Percentiles rank a stretch among this genome's conserved stretches.
These are phyloP conservation scores for Aspergillus intermedius DNA, from an alignment of 2,329 filamentous ascomycete species.

Conservation along the genomic window DNA sequence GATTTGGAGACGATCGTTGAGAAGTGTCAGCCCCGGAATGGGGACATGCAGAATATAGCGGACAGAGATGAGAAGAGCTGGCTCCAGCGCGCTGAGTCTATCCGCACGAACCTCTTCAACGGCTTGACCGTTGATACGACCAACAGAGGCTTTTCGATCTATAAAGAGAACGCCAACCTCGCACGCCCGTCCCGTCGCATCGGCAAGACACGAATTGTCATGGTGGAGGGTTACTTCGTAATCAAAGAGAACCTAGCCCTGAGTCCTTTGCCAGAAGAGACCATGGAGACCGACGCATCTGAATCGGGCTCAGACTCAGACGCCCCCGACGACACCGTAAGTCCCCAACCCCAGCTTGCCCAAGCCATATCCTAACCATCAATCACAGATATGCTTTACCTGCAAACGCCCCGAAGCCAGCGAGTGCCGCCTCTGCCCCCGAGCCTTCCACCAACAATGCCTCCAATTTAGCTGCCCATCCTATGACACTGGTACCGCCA, in stretches of 20 bases:
- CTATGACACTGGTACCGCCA: slow-evolving; percentile 20
- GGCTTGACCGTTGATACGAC: slow-evolving; percentile 42
- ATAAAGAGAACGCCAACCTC: slow-evolving; percentile 24
- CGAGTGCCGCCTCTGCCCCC: slow-evolving; percentile 41
- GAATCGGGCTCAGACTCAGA: background rate
- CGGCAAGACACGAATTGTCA: slow-evolving; percentile 54
- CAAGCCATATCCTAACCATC: background rate
- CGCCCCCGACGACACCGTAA: slow-evolving; percentile 44
- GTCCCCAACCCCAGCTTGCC: background rate
- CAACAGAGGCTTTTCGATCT: slow-evolving; percentile 18
- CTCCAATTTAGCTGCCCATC: slow-evolving; percentile 23
- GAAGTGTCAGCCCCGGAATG: slow-evolving; percentile 18
- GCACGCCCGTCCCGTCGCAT: slow-evolving; percentile 45
- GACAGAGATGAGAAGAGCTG: slow-evolving; percentile 49
- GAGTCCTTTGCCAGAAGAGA: slow-evolving; percentile 38
- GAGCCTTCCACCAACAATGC: slow-evolving; percentile 49
- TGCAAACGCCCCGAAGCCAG: slow-evolving; percentile 2
- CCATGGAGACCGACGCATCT: slow-evolving; percentile 45
- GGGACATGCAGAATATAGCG: background rate
- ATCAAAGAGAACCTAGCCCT: slow-evolving; percentile 47
- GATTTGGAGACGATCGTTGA: slow-evolving; percentile 30
- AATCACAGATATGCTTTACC: slow-evolving; percentile 11
- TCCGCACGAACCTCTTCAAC: slow-evolving; percentile 53
- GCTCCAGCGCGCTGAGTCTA: slow-evolving; percentile 51
- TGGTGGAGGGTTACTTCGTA: slow-evolving; percentile 49